Base-by-base conservation (phyloP, 2,329 filamentous ascomycete genomes). In the Penicillium corylophilum region DNA sequence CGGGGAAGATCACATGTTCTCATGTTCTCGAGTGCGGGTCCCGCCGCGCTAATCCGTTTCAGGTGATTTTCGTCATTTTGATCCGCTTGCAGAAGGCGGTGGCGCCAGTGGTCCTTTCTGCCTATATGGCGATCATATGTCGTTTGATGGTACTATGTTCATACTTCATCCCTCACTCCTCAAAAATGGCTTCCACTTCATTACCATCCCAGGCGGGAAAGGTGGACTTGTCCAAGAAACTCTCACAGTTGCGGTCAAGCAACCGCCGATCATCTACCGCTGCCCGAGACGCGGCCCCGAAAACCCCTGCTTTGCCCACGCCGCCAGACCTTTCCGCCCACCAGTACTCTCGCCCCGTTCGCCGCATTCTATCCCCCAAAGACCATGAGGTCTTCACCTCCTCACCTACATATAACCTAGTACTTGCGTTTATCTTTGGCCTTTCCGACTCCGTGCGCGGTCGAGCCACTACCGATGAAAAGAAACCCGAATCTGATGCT, bases 371-470 rank as follows among this genome's bases (percentile, higher is more conserved):
- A 12, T 93, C 91, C 3, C 78, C 79, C 2, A 77, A 82, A 44
- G 94, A 99, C 61, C 92, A 95, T 68, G 80, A 89, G 16, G 74
- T 90, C 4, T 99, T 97, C 64, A 80, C 91, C 16, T 75, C 82
- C 0, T 96, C 92, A 0, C 79, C 86, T 0, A 87, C 92, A 6
- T 88, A 89, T 70, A 79, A 78, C 7, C 81, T 97, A 36, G 81
- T 99, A 39, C 77, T 89, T 51, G 84, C 89, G 18, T 99, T 96
- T 74, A 80, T 96, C 55, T 96, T 96, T 71, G 82, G 83, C 9
- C 83, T 99, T 20, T 86, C 91, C 40, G 92, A 96, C 64, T 85
- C 88, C 4, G 89, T 96, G 40, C 77, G 84, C 82, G 65, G 67
- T n/a, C 62, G 60, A 44, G 60, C 67, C 20, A 49, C 62, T 35